These are phyloP conservation scores for Hyaloperonospora arabidopsidis DNA, from an alignment of 352 stramenopile species.

Conservation along the genomic window DNA sequence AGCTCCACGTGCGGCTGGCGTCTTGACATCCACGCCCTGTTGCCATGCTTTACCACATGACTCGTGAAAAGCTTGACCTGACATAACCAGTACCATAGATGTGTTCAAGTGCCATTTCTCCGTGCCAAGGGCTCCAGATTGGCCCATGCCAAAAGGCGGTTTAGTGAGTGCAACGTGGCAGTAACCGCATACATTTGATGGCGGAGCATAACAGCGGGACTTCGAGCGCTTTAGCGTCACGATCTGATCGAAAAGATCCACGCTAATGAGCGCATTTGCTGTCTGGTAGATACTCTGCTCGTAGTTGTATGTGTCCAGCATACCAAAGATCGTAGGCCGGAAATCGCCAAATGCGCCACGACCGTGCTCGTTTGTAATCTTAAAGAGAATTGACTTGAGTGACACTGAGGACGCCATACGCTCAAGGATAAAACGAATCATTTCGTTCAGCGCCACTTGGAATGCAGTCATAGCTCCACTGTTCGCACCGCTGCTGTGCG, in stretches of 20 bases:
- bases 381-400: conserved; percentile 89
- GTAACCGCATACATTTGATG: conserved; percentile 70
- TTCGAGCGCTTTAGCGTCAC: conserved; percentile 69
- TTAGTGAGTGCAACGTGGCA: conserved; percentile 77
- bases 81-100: conserved; percentile 76
- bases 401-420: conserved; percentile 91
- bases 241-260: conserved; percentile 81
- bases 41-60: conserved; percentile 82
- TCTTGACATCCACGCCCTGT: conserved; percentile 62
- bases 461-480: conserved; percentile 78
- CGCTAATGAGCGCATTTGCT: conserved; percentile 73
- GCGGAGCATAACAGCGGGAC: conserved; percentile 60
- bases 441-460: conserved; percentile 85
- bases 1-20: conserved; percentile 22
- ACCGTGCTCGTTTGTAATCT: conserved; percentile 92
- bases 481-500: conserved; percentile 39
- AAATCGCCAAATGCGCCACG: conserved; percentile 91
- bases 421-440: conserved; percentile 91
- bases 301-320: conserved; percentile 91
- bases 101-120: conserved; percentile 83
- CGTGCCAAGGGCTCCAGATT: conserved; percentile 48
- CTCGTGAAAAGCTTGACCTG: conserved; percentile 78
- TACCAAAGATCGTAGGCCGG: conserved; percentile 89
- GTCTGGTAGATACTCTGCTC: conserved; percentile 87
- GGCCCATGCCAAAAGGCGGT: conserved; percentile 77